Evolutionary conservation across 495 filamentous ascomycete species (phyloP).

Genomic region (Aspergillus cavernicola): DNA sequence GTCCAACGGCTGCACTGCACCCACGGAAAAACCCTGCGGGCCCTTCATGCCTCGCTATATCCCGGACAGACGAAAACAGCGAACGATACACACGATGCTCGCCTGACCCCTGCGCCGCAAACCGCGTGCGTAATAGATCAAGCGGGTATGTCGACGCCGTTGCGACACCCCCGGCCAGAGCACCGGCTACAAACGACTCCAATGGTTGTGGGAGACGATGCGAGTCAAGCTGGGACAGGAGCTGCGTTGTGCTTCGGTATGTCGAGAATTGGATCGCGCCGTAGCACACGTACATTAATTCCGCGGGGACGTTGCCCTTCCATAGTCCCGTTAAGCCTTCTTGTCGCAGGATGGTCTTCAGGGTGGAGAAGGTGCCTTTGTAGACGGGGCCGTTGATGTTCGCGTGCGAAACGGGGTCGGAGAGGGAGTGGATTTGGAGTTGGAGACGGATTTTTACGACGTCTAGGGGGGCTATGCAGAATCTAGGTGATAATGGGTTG

Average conservation of each 20-base stretch:
- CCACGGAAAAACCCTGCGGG: conserved; percentile 79
- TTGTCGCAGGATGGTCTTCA: conserved; percentile 4
- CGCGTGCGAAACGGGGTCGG: conserved; percentile 52
- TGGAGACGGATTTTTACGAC: conserved; percentile 97
- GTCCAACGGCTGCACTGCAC: conserved; percentile 69
- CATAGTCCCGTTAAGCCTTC: conserved; percentile 62
- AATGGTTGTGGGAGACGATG: conserved; percentile 51
- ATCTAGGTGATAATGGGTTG: too few species aligned
- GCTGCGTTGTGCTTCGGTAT: conserved; percentile 70
- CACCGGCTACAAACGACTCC: conserved; percentile 77
- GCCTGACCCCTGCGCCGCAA: conserved; percentile 85
- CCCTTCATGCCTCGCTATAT: conserved; percentile 77
- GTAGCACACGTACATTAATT: conserved; percentile 89
- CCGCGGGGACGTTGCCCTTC: conserved; percentile 97
- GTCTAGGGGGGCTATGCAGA: conserved; percentile 88
- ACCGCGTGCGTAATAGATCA: conserved; percentile 89
- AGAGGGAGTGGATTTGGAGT: conserved; percentile 77
- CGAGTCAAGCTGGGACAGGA: conserved; percentile 51
- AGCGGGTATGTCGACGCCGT: conserved; percentile 88
- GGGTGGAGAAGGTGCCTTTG: background rate
- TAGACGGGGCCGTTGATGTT: background rate
- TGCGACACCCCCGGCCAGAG: conserved; percentile 71
- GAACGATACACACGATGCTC: conserved; percentile 66
- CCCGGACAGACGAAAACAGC: conserved; percentile 58
- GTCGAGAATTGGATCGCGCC: conserved; percentile 82